Evolutionary conservation across 2,329 filamentous ascomycete species (phyloP), one percentile per base, ranked within the genome.

Genomic region (Drechmeria coniospora): DNA sequence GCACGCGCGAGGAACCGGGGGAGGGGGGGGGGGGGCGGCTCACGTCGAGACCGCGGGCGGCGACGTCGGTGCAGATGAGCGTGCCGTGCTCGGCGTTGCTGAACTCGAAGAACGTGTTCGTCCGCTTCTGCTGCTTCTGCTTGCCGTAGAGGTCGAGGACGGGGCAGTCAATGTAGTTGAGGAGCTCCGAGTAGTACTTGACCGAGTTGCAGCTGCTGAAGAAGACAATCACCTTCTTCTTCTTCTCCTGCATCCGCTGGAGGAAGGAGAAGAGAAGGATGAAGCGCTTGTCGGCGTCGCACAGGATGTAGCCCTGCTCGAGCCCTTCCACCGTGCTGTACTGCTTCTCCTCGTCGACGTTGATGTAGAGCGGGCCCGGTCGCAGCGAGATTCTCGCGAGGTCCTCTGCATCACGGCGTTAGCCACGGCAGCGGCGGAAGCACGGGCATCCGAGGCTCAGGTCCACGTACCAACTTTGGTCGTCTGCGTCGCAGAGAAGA

Each of bases 41-140:
- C 54, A 77, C 72, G 65, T 95, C 90, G 26, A 98, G 68, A 20
- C 90, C 90, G 62, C 90, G 68, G 3, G 90, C 90, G 25, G 90
- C 90, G 37, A 98, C 90, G 46, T 98, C 90, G 1, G 90, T 98
- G 58, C 86, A 94, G 41, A 98, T 90, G 29, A 98, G 57, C 1
- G 81, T 92, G 15, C 87, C 90, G 39, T 79, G 72, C 39, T 74
- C 75, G 12, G 86, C 64, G 36, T 68, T 68, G 52, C 62, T 65
- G 51, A 98, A 98, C 51, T 95, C 87, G 53, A 95, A 98, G 53
- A 98, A 98, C 1, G 84, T 93, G 49, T 92, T 92, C 15, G 90
- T 98, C n/a, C 90, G 80, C 55, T 93, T 93, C 56, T 94, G 84
- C 56, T 98, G 90, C 58, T 98, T 98, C 57, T 93, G 83, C 59